Evolutionary conservation across 371 early-diverging fungal species (phyloP), one percentile per base, ranked within the genome.

Genomic region (Actinomucor elegans): DNA sequence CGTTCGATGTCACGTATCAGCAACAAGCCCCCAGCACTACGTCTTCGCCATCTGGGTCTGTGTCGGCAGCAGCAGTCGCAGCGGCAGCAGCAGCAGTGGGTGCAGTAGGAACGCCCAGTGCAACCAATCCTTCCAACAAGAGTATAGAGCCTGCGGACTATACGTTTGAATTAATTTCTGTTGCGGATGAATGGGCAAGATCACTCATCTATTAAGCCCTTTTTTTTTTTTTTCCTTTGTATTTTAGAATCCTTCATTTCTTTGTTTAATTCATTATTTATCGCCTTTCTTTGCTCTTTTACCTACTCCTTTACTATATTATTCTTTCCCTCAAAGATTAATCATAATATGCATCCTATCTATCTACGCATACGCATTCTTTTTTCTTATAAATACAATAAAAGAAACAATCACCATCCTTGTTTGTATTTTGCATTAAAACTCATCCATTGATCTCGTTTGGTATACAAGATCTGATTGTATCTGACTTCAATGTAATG

Each of bases 111-210:
- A 52, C 61, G 5, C 66, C 69, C 0, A 48, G 57, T 24, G 56
- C 59, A 12, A 32, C 57, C 17, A 32, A 45, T 36, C 21, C 46
- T 15, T 24, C 55, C 2, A 52, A 35, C 42, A 73, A 71, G 47
- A 59, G 36, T 26, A 71, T 77, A 35, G 77, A 77, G 20, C 77
- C 77, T 32, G 77, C 72, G 5, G 74, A 77, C 36, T 77, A 77
- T 37, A 77, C 77, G 1, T 77, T 77, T 55, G 77, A 77, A 49
- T 40, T 77, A 6, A 77, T 77, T 27, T 77, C 77, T 29, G 74
- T 77, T 3, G 74, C 64, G n/a, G 77, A 77, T 48, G 74, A 77
- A 65, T 77, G 77, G 77, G 73, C 72, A 17, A 55, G 67, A 20
- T 67, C 75, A n/a, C 64, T 75, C 37, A 64, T 75, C 36, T 71